Percentiles rank a stretch among this genome's conserved stretches.
Evolutionary conservation across 2,329 filamentous ascomycete species (phyloP).

Genomic region (Colletotrichum navitas): DNA sequence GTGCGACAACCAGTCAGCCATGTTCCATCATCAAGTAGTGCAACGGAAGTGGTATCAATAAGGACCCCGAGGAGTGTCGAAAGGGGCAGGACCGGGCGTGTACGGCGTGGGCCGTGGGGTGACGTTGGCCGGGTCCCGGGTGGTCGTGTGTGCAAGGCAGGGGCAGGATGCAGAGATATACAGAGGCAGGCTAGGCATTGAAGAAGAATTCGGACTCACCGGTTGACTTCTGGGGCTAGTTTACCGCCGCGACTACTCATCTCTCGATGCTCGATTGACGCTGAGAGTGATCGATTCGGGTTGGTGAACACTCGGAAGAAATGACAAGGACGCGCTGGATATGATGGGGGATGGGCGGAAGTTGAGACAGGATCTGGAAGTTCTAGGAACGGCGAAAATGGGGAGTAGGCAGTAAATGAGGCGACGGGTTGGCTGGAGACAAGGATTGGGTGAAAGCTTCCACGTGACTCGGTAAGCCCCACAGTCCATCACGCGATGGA

Average conservation of each 20-base stretch:
- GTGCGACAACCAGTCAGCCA: conserved; percentile 51
- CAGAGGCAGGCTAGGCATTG: conserved; percentile 27
- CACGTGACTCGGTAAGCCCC: conserved; percentile 31
- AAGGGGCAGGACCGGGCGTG: conserved; percentile 10
- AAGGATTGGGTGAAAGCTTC: conserved; percentile 35
- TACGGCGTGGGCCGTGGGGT: conserved; percentile 31
- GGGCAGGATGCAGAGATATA: conserved; percentile 28
- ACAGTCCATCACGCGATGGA: conserved; percentile 37
- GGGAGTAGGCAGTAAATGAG: conserved; percentile 44
- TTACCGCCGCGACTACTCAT: conserved; percentile 98
- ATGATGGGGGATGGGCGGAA: conserved; percentile 44
- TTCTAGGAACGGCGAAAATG: conserved; percentile 42
- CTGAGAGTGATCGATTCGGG: conserved; percentile 39
- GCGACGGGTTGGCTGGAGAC: conserved; percentile 40
- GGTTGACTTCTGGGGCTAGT: conserved; percentile 99
- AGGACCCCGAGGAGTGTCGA: conserved; percentile 3
- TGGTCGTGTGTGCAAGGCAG: conserved; percentile 28
- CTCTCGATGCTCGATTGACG: conserved; percentile 68
- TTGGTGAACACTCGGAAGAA: conserved; percentile 45
- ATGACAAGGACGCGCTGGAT: conserved; percentile 46
- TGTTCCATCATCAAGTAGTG: conserved; percentile 18
- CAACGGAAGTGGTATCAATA: conserved; percentile 16
- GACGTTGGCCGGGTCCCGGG: conserved; percentile 23
- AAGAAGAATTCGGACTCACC: conserved; percentile 68
- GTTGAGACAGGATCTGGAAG: conserved; percentile 41